Percentiles rank a stretch among this genome's conserved stretches.
phyloP scores from a whole-genome alignment of 1,284 basidiomycete species.

The Rhodotorula sp. region DNA sequence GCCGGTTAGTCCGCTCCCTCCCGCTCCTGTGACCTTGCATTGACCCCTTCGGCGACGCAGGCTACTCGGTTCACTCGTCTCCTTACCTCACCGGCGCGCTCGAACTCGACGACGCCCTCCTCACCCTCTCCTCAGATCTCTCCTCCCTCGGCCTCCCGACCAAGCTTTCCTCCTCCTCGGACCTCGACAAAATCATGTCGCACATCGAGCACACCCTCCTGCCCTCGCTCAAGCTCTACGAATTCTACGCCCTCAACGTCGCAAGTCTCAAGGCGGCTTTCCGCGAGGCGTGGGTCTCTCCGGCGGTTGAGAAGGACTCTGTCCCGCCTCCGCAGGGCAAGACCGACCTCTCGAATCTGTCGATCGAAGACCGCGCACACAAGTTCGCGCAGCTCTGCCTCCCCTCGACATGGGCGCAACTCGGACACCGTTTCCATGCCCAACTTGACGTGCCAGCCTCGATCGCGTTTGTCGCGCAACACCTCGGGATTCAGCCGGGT shows the following conservation, averaged over 20 bases:
- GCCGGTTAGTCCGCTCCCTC: conserved; percentile 61
- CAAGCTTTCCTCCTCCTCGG: conserved; percentile 61
- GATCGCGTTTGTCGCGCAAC: conserved; percentile 66
- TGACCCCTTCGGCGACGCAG: conserved; percentile 53
- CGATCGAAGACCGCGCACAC: conserved; percentile 66
- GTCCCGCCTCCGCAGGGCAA: neutral
- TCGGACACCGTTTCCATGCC: conserved; percentile 65
- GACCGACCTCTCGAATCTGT: conserved; percentile 58
- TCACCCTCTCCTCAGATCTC: conserved; percentile 72
- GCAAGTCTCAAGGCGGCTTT: conserved; percentile 51
- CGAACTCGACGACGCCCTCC: conserved; percentile 78
- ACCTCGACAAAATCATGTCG: conserved; percentile 65
- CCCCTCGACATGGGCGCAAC: conserved; percentile 32
- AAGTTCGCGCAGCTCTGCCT: conserved; percentile 48
- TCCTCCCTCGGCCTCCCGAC: conserved; percentile 66
- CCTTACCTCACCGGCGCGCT: conserved; percentile 85
- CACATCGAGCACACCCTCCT: conserved; percentile 64
- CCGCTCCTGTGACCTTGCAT: too few species aligned
- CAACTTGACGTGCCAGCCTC: conserved; percentile 62
- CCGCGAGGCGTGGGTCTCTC: conserved; percentile 54
- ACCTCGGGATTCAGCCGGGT: conserved; percentile 58
- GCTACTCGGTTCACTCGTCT: conserved; percentile 81
- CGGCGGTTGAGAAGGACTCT: neutral
- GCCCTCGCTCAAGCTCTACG: conserved; percentile 71
- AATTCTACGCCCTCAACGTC: conserved; percentile 84